These are phyloP conservation scores for Sinapis alba DNA, from an alignment of 441 rosid genomes.

Conservation along the genomic window DNA sequence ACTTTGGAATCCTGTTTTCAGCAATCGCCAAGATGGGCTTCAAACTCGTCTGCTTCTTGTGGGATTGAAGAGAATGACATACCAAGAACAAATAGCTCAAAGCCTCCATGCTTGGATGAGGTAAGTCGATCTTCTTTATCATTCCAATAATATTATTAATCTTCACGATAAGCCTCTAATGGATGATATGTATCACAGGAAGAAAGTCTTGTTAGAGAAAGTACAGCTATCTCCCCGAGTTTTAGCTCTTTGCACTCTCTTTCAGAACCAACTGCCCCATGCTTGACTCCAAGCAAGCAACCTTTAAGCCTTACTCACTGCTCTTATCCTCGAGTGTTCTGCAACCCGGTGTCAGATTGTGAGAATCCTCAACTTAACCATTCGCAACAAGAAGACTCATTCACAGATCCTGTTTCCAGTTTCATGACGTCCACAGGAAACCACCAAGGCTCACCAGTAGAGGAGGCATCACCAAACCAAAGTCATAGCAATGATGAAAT, in stretches of 20 bases:
- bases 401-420: constrained; percentile 38
- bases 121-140: constrained; percentile 41
- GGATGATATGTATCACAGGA: constrained; percentile 47
- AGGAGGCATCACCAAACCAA: constrained; percentile 55
- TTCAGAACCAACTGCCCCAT: constrained; percentile 50
- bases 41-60: constrained; percentile 52
- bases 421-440: constrained; percentile 50
- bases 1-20: constrained; percentile 70
- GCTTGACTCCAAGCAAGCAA: constrained; percentile 58
- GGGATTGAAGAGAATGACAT: constrained; percentile 42
- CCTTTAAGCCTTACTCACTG: constrained; percentile 49
- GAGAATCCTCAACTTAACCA: constrained; percentile 54
- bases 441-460: constrained; percentile 50
- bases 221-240: constrained; percentile 55
- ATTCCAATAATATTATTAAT: not conserved
- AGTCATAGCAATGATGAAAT: constrained; percentile 72
- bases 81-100: constrained; percentile 53
- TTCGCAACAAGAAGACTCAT: constrained; percentile 15
- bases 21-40: constrained; percentile 65
- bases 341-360: constrained; percentile 79
- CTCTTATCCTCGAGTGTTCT: constrained; percentile 69
- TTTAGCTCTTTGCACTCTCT: constrained; percentile 68
- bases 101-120: constrained; percentile 54
- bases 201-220: constrained; percentile 40
- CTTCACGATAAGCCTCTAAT: constrained; percentile 1